phyloP scores from a whole-genome alignment of 495 filamentous ascomycete genomes.

The Hypoxylon lienhwacheense region DNA sequence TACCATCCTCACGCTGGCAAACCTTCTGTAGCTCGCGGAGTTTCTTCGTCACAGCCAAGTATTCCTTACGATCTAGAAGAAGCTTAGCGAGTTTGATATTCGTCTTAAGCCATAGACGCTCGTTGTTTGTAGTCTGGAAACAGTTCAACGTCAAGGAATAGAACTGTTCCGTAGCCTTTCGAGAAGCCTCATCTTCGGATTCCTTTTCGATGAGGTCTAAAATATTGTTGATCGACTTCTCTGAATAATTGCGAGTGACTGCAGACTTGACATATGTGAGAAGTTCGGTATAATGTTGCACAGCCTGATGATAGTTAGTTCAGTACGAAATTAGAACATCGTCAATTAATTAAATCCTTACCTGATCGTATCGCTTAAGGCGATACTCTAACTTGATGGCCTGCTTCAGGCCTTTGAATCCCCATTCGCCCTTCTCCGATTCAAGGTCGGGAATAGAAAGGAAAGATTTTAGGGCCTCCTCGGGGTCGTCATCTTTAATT shows the following conservation, averaged over 20 bases:
- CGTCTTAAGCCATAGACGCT: constrained; percentile 96
- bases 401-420: constrained; percentile 97
- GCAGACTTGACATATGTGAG: constrained; percentile 97
- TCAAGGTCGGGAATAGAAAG: constrained; percentile 82
- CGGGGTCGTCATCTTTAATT: constrained; percentile 82
- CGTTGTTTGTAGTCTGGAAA: constrained; percentile 97
- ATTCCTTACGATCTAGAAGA: constrained; percentile 89
- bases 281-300: constrained; percentile 93
- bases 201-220: constrained; percentile 97
- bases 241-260: constrained; percentile 96
- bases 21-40: constrained; percentile 85
- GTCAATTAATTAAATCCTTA: constrained; percentile 41
- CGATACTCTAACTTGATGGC: constrained; percentile 97
- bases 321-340: neutral
- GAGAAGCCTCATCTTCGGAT: constrained; percentile 75
- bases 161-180: constrained; percentile 91
- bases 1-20: constrained; percentile 85
- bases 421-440: constrained; percentile 91
- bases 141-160: constrained; percentile 90
- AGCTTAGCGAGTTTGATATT: constrained; percentile 95
- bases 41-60: constrained; percentile 76
- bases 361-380: constrained; percentile 79
- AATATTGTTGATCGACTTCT: constrained; percentile 99
- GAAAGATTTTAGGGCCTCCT: constrained; percentile 90
- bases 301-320: constrained; percentile 61